Evolutionary conservation across 1,284 basidiomycete genomes (phyloP).

Genomic region (Phylloboletellus chloephorus): DNA sequence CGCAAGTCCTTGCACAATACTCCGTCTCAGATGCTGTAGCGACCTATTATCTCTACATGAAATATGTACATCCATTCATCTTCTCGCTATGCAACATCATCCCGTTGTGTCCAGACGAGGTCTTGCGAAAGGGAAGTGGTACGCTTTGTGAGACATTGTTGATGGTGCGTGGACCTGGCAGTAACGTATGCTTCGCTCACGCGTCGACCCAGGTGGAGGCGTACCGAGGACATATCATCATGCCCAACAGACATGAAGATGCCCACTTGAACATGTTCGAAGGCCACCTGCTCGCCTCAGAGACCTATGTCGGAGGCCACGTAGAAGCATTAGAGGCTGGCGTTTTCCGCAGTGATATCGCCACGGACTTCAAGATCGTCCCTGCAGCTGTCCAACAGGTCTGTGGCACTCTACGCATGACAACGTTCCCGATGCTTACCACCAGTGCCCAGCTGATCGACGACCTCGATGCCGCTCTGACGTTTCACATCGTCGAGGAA

Average conservation of each 20-base stretch:
- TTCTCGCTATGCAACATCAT: constrained; percentile 99
- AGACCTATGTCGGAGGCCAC: constrained; percentile 98
- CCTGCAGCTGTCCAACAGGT: constrained; percentile 86
- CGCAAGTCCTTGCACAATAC: constrained; percentile 92
- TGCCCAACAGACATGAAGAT: constrained; percentile 98
- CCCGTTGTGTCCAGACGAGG: constrained; percentile 94
- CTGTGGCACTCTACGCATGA: constrained; percentile 12
- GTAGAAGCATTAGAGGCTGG: constrained; percentile 98
- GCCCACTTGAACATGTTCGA: constrained; percentile 90
- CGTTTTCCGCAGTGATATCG: constrained; percentile 95
- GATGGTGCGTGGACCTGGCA: constrained; percentile 64
- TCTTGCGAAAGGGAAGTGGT: constrained; percentile 92
- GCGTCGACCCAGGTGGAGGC: constrained; percentile 80
- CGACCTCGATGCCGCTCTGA: constrained; percentile 88
- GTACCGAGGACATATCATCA: constrained; percentile 86
- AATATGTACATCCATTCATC: constrained; percentile 99
- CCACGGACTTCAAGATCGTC: constrained; percentile 93
- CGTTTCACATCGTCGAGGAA: constrained; percentile 88
- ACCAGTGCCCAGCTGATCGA: constrained; percentile 69
- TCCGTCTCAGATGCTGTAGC: constrained; percentile 99
- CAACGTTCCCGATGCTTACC: constrained; percentile 5
- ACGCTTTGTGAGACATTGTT: constrained; percentile 96
- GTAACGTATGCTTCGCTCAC: constrained; percentile 5
- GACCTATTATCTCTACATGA: constrained; percentile 99
- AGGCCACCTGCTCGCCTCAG: constrained; percentile 92